These are phyloP conservation scores for Fusarium veterinarium DNA, from an alignment of 2,329 filamentous ascomycete genomes.

Conservation along the genomic window DNA sequence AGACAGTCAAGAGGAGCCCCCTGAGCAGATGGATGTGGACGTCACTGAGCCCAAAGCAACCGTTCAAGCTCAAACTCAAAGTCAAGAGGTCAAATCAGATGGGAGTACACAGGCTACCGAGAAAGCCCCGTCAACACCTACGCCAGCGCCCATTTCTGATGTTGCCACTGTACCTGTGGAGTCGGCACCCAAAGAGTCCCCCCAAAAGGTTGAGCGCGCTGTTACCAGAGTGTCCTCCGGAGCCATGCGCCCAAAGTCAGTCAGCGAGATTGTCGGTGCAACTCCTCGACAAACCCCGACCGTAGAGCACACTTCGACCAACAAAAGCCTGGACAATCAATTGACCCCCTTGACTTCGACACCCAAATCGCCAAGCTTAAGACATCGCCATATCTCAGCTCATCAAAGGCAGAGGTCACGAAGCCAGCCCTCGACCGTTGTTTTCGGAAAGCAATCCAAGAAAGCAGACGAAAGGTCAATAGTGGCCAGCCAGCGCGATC, in stretches of 20 bases:
- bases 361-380: slow-evolving; percentile 56
- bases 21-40: slow-evolving; percentile 53
- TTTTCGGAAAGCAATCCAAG: slow-evolving; percentile 77
- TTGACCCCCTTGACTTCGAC: slow-evolving; percentile 57
- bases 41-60: slow-evolving; percentile 39
- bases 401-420: slow-evolving; percentile 69
- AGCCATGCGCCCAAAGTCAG: slow-evolving; percentile 76
- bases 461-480: slow-evolving; percentile 61
- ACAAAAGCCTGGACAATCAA: slow-evolving; percentile 49
- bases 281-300: slow-evolving; percentile 54
- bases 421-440: slow-evolving; percentile 77
- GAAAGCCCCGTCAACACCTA: slow-evolving; percentile 23
- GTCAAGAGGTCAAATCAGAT: not conserved
- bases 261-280: slow-evolving; percentile 77
- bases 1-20: slow-evolving; percentile 50
- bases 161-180: not conserved
- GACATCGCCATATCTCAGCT: slow-evolving; percentile 42
- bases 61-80: slow-evolving; percentile 29
- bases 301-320: slow-evolving; percentile 50
- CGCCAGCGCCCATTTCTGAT: not conserved
- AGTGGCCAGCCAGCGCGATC: slow-evolving; percentile 54
- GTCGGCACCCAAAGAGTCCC: slow-evolving; percentile 30
- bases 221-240: slow-evolving; percentile 78
- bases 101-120: slow-evolving; percentile 17
- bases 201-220: slow-evolving; percentile 60